Conservation (phyloP, 805 yeast genomes). For the Metschnikowia sp. region DNA sequence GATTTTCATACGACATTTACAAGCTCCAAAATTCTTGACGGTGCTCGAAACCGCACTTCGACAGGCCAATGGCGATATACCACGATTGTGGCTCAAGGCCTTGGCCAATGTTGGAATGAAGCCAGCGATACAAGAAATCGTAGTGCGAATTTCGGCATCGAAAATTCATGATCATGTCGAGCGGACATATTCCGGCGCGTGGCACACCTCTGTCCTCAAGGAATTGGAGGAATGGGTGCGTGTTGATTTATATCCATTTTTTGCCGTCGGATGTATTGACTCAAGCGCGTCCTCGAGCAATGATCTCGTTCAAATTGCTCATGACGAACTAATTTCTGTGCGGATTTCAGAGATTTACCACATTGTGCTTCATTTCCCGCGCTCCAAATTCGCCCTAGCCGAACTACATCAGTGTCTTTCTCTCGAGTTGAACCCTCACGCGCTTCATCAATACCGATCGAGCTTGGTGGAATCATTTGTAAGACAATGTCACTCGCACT, state of each 20-base stretch:
- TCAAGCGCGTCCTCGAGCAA: conserved; percentile 7
- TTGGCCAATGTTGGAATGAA: conserved; percentile 15
- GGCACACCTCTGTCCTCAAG: conserved; percentile 37
- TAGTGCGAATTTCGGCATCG: conserved; percentile 36
- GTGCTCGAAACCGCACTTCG: conserved; percentile 5
- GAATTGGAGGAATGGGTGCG: conserved; percentile 37
- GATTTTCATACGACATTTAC: conserved; percentile 22
- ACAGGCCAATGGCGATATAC: not conserved
- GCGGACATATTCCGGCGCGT: conserved; percentile 28
- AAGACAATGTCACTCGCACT: conserved; percentile 35
- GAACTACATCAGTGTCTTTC: conserved; percentile 52
- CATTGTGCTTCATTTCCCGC: conserved; percentile 53
- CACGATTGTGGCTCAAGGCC: conserved; percentile 3
- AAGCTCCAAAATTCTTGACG: conserved; percentile 3
- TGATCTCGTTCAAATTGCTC: conserved; percentile 35
- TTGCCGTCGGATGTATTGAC: conserved; percentile 14
- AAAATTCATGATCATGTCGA: conserved; percentile 33
- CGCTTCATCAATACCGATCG: conserved; percentile 44
- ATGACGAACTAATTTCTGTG: conserved; percentile 40
- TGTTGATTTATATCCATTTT: conserved; percentile 36
- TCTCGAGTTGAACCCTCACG: conserved; percentile 18
- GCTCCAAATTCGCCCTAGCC: conserved; percentile 47
- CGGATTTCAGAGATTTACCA: conserved; percentile 59
- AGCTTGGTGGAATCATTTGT: conserved; percentile 51
- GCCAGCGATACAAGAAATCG: conserved; percentile 16